These are phyloP conservation scores for Suillus lakei DNA, from an alignment of 768 basidiomycete genomes.

Conservation along the genomic window DNA sequence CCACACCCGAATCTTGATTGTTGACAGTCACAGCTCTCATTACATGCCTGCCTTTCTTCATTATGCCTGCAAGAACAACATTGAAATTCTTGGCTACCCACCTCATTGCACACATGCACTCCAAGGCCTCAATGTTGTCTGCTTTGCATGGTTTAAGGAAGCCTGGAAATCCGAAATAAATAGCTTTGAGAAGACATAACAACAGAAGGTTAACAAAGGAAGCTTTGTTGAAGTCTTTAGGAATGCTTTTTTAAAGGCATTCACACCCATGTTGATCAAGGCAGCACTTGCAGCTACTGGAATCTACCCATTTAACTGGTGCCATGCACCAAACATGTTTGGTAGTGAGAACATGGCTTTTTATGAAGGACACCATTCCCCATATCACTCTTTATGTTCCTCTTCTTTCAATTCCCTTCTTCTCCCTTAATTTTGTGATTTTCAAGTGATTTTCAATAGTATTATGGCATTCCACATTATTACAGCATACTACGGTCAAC, in stretches of 20 bases:
- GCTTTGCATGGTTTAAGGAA: conserved; percentile 25
- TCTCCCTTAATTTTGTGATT: no score
- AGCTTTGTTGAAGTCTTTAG: conserved; percentile 35
- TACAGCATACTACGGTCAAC: no score
- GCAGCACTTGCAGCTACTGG: no score
- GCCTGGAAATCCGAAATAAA: conserved; percentile 20
- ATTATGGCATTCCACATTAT: no score
- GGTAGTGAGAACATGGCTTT: no score
- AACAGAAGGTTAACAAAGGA: conserved; percentile 25
- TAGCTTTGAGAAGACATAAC: conserved; percentile 14
- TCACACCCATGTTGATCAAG: no score
- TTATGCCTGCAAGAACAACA: conserved; percentile 39
- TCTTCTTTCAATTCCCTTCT: no score
- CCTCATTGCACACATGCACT: conserved; percentile 18
- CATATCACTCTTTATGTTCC: no score
- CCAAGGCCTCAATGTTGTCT: conserved; percentile 33
- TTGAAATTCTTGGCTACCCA: conserved; percentile 44
- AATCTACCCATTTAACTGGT: no score
- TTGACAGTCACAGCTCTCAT: conserved; percentile 51
- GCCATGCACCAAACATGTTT: no score
- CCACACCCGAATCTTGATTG: conserved; percentile 33
- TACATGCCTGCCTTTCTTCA: conserved; percentile 38
- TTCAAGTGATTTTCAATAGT: no score
- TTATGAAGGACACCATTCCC: no score
- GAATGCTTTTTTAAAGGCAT: conserved; percentile 29